Percentiles rank a stretch among this genome's conserved stretches.
Evolutionary conservation across 2,329 filamentous ascomycete genomes (phyloP).

Genomic region (Madurella mycetomatis): DNA sequence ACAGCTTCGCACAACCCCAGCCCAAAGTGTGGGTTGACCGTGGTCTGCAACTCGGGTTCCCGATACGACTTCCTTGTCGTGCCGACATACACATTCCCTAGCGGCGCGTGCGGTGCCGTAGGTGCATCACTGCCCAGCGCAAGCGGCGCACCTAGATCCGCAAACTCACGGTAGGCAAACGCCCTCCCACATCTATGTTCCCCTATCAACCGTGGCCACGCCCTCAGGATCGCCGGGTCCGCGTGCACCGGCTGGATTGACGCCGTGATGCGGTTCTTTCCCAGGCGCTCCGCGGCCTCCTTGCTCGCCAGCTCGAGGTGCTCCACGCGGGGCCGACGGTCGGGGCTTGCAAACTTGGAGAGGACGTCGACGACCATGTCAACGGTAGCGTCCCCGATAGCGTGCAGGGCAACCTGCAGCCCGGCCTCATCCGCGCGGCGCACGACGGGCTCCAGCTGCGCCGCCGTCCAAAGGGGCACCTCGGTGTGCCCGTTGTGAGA

Average conservation of each 20-base stretch:
- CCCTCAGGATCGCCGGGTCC: slow-evolving; percentile 57
- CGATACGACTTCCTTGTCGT: slow-evolving; percentile 53
- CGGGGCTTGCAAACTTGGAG: slow-evolving; percentile 38
- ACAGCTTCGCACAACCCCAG: slow-evolving; percentile 51
- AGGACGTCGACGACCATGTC: slow-evolving; percentile 54
- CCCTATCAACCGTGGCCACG: slow-evolving; percentile 57
- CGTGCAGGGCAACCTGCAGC: slow-evolving; percentile 60
- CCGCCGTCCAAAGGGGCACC: slow-evolving; percentile 51
- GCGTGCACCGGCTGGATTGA: slow-evolving; percentile 56
- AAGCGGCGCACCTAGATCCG: slow-evolving; percentile 48
- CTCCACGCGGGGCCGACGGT: slow-evolving; percentile 57
- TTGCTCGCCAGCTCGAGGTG: slow-evolving; percentile 57
- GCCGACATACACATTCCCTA: slow-evolving; percentile 56
- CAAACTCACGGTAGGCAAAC: slow-evolving; percentile 61
- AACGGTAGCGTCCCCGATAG: slow-evolving; percentile 59
- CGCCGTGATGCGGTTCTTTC: slow-evolving; percentile 55
- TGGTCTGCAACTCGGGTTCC: slow-evolving; percentile 39
- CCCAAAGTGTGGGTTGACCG: slow-evolving; percentile 50
- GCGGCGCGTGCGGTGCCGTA: slow-evolving; percentile 51
- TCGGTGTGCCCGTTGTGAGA: slow-evolving; percentile 41
- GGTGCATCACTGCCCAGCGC: slow-evolving; percentile 58
- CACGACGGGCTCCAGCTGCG: slow-evolving; percentile 51
- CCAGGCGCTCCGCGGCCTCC: slow-evolving; percentile 53
- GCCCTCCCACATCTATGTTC: slow-evolving; percentile 50
- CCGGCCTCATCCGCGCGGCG: slow-evolving; percentile 48